Conservation (phyloP, 768 basidiomycete genomes). For the Podaxis sp. region DNA sequence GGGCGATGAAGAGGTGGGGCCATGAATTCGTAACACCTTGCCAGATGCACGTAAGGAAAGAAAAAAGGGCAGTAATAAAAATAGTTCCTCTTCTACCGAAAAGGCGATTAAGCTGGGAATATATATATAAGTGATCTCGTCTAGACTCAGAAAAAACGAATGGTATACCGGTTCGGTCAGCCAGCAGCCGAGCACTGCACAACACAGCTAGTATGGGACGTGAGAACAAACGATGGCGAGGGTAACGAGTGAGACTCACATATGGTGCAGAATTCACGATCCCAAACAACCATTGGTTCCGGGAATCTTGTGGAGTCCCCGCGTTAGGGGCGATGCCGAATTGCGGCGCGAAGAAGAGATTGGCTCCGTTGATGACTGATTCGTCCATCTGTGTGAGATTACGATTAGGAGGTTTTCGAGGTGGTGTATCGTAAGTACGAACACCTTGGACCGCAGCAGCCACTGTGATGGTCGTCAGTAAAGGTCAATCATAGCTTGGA, state of each 20-base stretch:
- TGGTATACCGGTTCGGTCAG: conserved; percentile 34
- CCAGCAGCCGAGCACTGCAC: conserved; percentile 37
- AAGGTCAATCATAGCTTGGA: neutral
- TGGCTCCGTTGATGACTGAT: conserved; percentile 61
- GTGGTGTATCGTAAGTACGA: neutral
- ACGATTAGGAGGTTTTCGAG: neutral
- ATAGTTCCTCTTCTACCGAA: conserved; percentile 61
- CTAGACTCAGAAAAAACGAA: neutral
- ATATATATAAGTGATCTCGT: neutral
- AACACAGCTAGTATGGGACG: neutral
- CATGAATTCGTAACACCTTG: conserved; percentile 48
- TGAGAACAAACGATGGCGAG: neutral
- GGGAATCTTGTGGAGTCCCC: conserved; percentile 27
- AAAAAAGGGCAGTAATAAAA: conserved; percentile 56
- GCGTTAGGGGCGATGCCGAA: conserved; percentile 41
- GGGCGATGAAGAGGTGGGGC: conserved; percentile 45
- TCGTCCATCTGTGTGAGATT: conserved; percentile 52
- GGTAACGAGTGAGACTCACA: neutral
- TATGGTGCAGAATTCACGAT: conserved; percentile 61
- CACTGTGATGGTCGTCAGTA: conserved; percentile 38
- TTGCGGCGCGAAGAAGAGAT: conserved; percentile 51
- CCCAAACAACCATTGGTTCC: conserved; percentile 70
- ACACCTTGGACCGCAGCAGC: conserved; percentile 72
- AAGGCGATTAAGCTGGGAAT: conserved; percentile 47
- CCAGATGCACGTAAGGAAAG: conserved; percentile 45